Evolutionary conservation across 169 alveolate genomes (phyloP).

Genomic region (Plasmodium blacklocki): DNA sequence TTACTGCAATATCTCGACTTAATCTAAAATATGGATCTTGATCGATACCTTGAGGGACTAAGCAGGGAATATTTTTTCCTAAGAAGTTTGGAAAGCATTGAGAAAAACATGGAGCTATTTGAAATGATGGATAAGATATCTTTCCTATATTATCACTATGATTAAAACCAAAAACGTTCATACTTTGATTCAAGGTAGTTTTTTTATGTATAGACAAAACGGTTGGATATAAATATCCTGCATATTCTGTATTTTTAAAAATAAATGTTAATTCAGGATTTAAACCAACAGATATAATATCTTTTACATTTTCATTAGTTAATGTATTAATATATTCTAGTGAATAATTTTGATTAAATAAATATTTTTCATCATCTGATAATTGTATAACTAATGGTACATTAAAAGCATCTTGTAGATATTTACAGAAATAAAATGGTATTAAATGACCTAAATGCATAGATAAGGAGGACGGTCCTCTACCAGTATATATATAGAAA

Average conservation of each 20-base stretch:
- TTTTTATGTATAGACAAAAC: conserved; percentile 94
- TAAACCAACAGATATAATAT: conserved; percentile 99
- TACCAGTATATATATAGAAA: conserved; percentile 97
- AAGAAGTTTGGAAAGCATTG: conserved; percentile 95
- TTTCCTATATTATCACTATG: conserved; percentile 96
- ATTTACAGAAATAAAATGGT: conserved; percentile 98
- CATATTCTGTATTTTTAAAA: conserved; percentile 93
- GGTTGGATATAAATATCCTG: conserved; percentile 92
- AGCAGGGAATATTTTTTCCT: conserved; percentile 92
- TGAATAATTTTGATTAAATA: conserved; percentile 94
- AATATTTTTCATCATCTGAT: conserved; percentile 99
- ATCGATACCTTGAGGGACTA: conserved; percentile 99
- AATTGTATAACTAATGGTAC: conserved; percentile 99
- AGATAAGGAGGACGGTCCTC: conserved; percentile 99
- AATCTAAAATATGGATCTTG: conserved; percentile 99
- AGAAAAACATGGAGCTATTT: conserved; percentile 97
- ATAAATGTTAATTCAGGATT: conserved; percentile 98
- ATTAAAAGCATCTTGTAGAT: conserved; percentile 96
- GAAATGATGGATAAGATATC: conserved; percentile 97
- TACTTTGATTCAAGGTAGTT: conserved; percentile 95
- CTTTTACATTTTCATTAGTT: conserved; percentile 98
- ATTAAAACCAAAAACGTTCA: conserved; percentile 94
- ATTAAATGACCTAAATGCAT: conserved; percentile 98
- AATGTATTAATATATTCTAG: conserved; percentile 90
- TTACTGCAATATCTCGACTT: conserved; percentile 98